Evolutionary conservation across 495 filamentous ascomycete species (phyloP).

Genomic region (Talaromyces adpressus): DNA sequence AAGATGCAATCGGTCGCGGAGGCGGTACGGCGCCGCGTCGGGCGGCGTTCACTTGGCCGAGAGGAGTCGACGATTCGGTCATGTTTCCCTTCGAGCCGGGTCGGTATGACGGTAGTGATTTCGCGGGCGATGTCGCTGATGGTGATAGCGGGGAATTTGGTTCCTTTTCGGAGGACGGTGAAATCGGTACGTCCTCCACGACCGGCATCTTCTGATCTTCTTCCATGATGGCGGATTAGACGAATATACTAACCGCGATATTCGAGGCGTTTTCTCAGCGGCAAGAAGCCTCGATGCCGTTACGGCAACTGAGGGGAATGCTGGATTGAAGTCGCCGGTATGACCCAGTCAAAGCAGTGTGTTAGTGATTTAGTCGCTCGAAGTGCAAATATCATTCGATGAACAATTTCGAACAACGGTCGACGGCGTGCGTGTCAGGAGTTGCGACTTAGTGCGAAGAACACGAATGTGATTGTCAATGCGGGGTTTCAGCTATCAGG

Average conservation of each 20-base stretch:
- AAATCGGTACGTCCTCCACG: conserved; percentile 7
- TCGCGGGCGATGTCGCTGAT: conserved; percentile 35
- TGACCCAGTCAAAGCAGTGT: not conserved
- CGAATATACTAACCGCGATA: too few species aligned
- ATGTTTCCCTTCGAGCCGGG: conserved; percentile 28
- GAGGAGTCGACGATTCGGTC: conserved; percentile 67
- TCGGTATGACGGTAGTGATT: conserved; percentile 17
- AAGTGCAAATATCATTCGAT: not conserved
- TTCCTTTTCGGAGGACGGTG: conserved; percentile 5
- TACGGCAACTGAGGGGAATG: not conserved
- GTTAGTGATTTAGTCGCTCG: not conserved
- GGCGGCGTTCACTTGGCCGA: conserved; percentile 77
- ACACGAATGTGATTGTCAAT: not conserved
- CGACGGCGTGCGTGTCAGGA: not conserved
- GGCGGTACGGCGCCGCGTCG: conserved; percentile 46
- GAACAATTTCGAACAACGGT: not conserved
- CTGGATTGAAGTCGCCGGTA: not conserved
- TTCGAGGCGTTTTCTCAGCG: not conserved
- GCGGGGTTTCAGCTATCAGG: not conserved
- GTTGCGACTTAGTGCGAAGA: not conserved
- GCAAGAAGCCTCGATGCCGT: not conserved
- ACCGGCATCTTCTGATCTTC: conserved; percentile 2
- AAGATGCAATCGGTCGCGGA: conserved; percentile 39
- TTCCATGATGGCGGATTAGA: not conserved
- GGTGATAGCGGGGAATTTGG: conserved; percentile 15